Percentiles rank a stretch among this genome's conserved stretches.
These are phyloP conservation scores for Botrytis byssoidea DNA, from an alignment of 2,329 filamentous ascomycete genomes.

Conservation along the genomic window DNA sequence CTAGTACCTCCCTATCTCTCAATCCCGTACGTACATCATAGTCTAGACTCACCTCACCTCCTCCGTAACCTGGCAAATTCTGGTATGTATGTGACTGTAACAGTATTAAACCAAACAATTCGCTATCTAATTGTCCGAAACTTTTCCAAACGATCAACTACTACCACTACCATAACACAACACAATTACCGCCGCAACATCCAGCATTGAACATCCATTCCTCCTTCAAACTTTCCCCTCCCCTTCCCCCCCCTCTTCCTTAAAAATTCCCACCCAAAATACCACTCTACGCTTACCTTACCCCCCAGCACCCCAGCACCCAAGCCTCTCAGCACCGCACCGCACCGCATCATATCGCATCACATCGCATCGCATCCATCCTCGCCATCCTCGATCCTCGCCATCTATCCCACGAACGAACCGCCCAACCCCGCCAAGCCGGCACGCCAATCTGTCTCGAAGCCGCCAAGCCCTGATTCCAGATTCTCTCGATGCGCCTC, in stretches of 20 bases:
- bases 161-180: background rate
- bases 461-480: background rate
- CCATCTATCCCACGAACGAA: background rate
- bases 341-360: no score
- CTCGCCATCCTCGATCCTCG: no score
- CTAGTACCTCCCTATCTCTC: no score
- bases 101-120: background rate
- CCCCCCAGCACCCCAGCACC: background rate
- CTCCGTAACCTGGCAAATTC: background rate
- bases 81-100: background rate
- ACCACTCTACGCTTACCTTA: background rate
- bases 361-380: background rate
- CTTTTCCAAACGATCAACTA: background rate
- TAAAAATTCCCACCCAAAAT: background rate
- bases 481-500: background rate
- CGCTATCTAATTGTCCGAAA: constrained; percentile 1
- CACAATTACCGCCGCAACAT: background rate
- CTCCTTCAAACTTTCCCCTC: background rate
- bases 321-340: background rate
- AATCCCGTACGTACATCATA: no score
- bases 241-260: background rate
- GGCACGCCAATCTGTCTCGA: background rate
- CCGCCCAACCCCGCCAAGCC: background rate
- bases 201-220: background rate
- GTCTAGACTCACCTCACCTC: no score